These are phyloP conservation scores for Dimargaris xerosporica DNA, from an alignment of 192 early-diverging fungal species.

Conservation along the genomic window DNA sequence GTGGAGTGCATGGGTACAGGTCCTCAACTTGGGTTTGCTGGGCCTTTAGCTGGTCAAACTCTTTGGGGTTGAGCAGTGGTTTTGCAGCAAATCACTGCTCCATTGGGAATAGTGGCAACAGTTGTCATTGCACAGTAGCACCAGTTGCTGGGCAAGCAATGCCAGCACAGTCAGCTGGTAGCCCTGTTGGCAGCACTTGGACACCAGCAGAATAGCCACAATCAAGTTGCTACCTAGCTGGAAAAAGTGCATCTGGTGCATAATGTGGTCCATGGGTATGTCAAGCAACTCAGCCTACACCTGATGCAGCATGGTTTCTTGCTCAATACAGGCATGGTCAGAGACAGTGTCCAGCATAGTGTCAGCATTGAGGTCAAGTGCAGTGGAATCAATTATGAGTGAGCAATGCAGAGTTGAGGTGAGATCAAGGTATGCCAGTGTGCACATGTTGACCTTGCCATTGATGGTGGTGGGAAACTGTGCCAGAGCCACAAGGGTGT, in stretches of 20 bases:
- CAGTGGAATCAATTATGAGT: not conserved
- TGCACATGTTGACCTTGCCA: conserved; percentile 1
- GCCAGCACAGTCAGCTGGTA: not conserved
- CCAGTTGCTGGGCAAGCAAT: too few species aligned
- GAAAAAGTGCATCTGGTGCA: not conserved
- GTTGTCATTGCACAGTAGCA: too few species aligned
- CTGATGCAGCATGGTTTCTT: not conserved
- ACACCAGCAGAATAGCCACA: conserved; percentile 2
- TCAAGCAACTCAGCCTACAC: not conserved
- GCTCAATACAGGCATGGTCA: not conserved
- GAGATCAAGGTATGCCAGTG: not conserved
- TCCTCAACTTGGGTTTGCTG: not conserved
- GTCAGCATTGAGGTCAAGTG: not conserved
- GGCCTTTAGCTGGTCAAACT: conserved; percentile 7
- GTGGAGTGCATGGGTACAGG: not conserved
- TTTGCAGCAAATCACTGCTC: not conserved
- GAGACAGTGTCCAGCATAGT: not conserved
- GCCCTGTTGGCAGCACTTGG: not conserved
- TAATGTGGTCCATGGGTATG: not conserved
- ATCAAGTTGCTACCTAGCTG: conserved; percentile 8
- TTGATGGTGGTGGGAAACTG: conserved; percentile 4
- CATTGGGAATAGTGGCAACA: not conserved
- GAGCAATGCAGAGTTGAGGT: not conserved
- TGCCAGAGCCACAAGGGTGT: not conserved
- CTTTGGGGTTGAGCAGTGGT: not conserved